Evolutionary conservation across 1,139 yeast genomes (phyloP).

Genomic region (Debaryomycetaceae sp.): DNA sequence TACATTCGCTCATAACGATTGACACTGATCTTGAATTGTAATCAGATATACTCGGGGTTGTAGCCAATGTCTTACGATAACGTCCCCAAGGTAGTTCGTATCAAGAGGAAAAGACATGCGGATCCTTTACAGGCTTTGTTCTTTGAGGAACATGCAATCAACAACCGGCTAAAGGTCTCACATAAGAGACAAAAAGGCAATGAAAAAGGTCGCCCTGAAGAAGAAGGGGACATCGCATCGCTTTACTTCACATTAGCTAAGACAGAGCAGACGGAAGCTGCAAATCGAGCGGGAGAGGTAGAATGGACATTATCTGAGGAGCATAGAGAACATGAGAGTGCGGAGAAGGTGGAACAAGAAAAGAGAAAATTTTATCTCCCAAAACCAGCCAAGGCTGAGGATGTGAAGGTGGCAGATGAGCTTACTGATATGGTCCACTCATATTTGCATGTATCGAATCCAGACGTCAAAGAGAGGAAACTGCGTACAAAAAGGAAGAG

Average conservation of each 20-base stretch:
- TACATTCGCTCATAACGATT: not conserved
- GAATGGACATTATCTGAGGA: conserved; percentile 19
- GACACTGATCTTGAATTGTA: not conserved
- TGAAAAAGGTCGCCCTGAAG: not conserved
- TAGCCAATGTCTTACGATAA: conserved; percentile 6
- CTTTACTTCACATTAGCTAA: conserved; percentile 59
- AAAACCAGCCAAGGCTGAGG: conserved; percentile 35
- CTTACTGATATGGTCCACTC: conserved; percentile 66
- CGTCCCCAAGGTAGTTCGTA: conserved; percentile 64
- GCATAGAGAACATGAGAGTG: not conserved
- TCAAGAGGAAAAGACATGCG: conserved; percentile 80
- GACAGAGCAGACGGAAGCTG: conserved; percentile 44
- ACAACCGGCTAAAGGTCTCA: conserved; percentile 7
- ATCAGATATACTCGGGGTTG: not conserved
- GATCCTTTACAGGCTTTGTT: conserved; percentile 82
- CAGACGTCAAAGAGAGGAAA: not conserved
- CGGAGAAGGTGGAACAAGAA: conserved; percentile 2
- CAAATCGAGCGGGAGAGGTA: conserved; percentile 16
- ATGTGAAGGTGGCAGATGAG: conserved; percentile 50
- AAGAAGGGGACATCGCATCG: conserved; percentile 10
- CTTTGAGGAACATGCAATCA: conserved; percentile 30
- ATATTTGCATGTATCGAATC: conserved; percentile 33
- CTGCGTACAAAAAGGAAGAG: not conserved
- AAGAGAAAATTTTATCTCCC: conserved; percentile 34
- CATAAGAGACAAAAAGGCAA: conserved; percentile 9